phyloP scores from a whole-genome alignment of 805 yeast genomes.

The Pichia deserticola region DNA sequence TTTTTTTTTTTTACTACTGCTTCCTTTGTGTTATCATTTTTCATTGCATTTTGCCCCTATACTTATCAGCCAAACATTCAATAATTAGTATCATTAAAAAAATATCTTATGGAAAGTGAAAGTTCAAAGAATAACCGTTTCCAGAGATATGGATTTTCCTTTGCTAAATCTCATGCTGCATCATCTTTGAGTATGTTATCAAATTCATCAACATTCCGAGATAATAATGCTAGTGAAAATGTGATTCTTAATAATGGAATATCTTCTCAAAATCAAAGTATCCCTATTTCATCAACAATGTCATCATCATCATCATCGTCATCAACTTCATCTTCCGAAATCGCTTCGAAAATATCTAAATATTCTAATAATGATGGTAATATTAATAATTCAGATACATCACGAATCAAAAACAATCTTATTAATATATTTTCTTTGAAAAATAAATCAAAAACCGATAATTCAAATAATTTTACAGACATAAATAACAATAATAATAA shows the following conservation, averaged over 20 bases:
- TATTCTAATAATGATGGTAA: too few relatives aligned
- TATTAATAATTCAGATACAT: not conserved
- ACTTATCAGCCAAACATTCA: too few relatives aligned
- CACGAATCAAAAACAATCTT: not conserved
- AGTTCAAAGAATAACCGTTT: not conserved
- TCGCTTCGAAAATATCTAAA: not conserved
- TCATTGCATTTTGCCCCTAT: too few relatives aligned
- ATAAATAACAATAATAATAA: not conserved
- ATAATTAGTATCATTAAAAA: too few relatives aligned
- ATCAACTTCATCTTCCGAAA: not conserved
- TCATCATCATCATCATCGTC: not conserved
- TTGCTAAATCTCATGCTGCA: not conserved
- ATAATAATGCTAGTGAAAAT: constrained; percentile 2
- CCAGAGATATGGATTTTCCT: not conserved
- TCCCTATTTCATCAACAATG: not conserved
- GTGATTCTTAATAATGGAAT: too few relatives aligned
- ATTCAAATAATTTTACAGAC: not conserved
- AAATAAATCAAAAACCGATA: not conserved
- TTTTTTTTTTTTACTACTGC: too few relatives aligned
- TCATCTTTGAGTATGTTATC: not conserved
- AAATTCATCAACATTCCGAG: constrained; percentile 1
- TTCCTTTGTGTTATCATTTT: too few relatives aligned
- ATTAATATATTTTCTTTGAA: constrained; percentile 2
- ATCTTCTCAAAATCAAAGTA: too few relatives aligned
- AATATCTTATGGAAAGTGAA: not conserved